Evolutionary conservation across 345 rosid genomes (phyloP).

Genomic region (Ailanthus altissimus): DNA sequence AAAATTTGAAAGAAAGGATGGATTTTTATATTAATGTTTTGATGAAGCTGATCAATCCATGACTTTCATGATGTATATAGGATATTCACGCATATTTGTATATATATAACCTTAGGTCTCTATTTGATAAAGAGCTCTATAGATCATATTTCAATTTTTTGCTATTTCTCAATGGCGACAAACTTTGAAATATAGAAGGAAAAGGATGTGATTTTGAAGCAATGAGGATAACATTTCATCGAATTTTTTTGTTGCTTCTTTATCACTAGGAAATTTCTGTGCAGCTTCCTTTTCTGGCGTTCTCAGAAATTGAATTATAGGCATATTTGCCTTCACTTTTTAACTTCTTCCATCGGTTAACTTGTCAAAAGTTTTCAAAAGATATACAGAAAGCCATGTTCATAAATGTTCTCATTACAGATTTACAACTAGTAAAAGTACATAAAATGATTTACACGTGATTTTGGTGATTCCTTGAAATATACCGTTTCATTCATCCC

Average conservation of each 20-base stretch:
- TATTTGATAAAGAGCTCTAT: background rate
- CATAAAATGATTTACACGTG: background rate
- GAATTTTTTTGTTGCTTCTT: background rate
- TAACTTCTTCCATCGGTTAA: background rate
- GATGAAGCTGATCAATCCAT: background rate
- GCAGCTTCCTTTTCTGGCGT: constrained; percentile 32
- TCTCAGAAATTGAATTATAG: background rate
- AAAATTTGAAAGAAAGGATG: background rate
- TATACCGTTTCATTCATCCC: background rate
- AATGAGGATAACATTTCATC: background rate
- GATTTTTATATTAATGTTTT: too few relatives aligned
- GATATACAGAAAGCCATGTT: too few relatives aligned
- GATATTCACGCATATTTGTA: background rate
- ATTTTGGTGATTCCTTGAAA: too few relatives aligned
- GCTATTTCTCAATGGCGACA: background rate
- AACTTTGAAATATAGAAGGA: background rate
- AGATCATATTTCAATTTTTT: background rate
- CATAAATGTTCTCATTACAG: background rate
- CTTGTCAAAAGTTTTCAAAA: constrained; percentile 3
- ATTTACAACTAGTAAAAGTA: background rate
- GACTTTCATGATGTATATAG: background rate
- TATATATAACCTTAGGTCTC: background rate
- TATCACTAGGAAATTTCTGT: constrained; percentile 27
- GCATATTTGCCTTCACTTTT: background rate
- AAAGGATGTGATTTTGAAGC: background rate